These are phyloP conservation scores for Pythium apleroticum DNA, from an alignment of 352 stramenopile genomes.

Conservation along the genomic window DNA sequence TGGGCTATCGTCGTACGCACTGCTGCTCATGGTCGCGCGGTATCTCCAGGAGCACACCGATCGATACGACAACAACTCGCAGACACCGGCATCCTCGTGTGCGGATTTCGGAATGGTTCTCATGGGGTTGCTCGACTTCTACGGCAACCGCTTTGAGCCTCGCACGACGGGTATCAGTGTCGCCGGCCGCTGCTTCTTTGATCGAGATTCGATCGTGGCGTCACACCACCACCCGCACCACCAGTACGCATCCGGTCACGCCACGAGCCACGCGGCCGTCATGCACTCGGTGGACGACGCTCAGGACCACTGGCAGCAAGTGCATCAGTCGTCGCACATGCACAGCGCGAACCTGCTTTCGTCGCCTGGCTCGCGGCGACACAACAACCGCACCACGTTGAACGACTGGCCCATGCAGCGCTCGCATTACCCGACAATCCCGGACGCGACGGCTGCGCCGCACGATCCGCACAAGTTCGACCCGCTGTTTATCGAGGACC, in stretches of 20 bases:
- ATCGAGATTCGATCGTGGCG: conserved; percentile 57
- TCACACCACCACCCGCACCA: conserved; percentile 5
- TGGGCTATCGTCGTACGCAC: conserved; percentile 95
- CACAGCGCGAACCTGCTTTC: conserved; percentile 56
- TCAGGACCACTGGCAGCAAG: conserved; percentile 61
- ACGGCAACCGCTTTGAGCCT: conserved; percentile 93
- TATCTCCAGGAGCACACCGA: conserved; percentile 90
- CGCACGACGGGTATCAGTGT: conserved; percentile 90
- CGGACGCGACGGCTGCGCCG: conserved; percentile 34
- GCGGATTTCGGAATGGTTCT: conserved; percentile 94
- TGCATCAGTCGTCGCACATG: conserved; percentile 42
- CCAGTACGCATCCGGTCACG: not conserved
- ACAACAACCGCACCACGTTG: conserved; percentile 68
- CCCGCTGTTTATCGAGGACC: conserved; percentile 95
- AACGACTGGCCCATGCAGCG: conserved; percentile 41
- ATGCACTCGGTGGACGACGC: conserved; percentile 59
- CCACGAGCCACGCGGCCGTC: not conserved
- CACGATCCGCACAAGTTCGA: conserved; percentile 92
- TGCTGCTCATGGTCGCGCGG: conserved; percentile 94
- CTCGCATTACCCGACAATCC: conserved; percentile 6
- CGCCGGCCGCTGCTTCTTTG: conserved; percentile 76
- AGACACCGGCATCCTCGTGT: conserved; percentile 33
- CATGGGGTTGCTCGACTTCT: conserved; percentile 97
- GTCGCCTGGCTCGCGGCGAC: conserved; percentile 58
- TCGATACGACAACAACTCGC: conserved; percentile 36